These are phyloP conservation scores for Cadophora sp. DNA, from an alignment of 2,329 filamentous ascomycete genomes.

Conservation along the genomic window DNA sequence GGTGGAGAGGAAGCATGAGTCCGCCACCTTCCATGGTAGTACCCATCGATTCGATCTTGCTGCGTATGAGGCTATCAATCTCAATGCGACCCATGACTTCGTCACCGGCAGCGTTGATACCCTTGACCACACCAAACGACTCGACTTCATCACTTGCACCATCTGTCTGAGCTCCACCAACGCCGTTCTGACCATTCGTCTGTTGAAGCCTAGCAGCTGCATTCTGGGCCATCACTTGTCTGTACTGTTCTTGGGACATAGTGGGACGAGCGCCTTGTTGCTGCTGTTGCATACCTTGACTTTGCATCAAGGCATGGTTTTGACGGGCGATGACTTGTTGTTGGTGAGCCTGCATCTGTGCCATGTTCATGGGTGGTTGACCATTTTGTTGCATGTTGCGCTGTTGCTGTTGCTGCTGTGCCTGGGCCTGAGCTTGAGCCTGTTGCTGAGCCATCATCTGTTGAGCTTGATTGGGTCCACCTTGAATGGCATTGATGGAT, in stretches of 20 bases:
- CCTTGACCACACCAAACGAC: constrained; percentile 63
- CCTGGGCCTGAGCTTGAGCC: constrained; percentile 35
- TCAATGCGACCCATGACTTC: constrained; percentile 63
- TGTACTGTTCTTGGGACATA: constrained; percentile 39
- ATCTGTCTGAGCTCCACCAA: constrained; percentile 72
- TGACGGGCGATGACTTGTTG: constrained; percentile 29
- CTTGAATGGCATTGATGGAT: constrained; percentile 67
- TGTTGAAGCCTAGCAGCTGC: constrained; percentile 48
- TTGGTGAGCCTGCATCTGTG: constrained; percentile 27
- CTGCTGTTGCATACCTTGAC: constrained; percentile 2
- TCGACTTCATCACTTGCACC: constrained; percentile 68
- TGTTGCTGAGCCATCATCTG: constrained; percentile 28
- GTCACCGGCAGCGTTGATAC: constrained; percentile 60
- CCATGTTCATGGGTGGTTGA: constrained; percentile 23
- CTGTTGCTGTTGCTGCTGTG: constrained; percentile 45
- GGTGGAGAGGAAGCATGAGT: constrained; percentile 72
- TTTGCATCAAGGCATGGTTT: constrained; percentile 23
- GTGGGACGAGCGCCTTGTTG: constrained; percentile 1
- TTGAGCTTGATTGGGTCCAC: constrained; percentile 36
- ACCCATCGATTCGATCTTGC: constrained; percentile 69
- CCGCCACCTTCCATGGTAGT: constrained; percentile 76
- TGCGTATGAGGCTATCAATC: constrained; percentile 73
- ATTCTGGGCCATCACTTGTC: constrained; percentile 41
- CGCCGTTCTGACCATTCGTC: constrained; percentile 48
- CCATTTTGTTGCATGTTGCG: constrained; percentile 44